phyloP scores from a whole-genome alignment of 164 flowering plant genomes.

The Brasenia schreberi region DNA sequence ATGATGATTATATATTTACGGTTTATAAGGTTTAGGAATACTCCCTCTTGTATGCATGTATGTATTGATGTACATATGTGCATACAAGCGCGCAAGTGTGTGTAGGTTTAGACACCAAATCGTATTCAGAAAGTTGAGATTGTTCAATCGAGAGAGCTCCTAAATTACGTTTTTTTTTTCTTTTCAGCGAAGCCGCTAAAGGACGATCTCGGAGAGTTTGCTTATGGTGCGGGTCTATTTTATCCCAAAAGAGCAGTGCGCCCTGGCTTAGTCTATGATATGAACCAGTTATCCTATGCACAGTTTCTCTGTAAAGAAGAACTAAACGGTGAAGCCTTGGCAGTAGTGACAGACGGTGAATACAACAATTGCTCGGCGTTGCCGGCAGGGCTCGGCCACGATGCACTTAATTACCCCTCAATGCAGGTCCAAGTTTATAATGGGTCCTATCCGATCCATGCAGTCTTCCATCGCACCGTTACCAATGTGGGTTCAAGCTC shows the following conservation, averaged over 20 bases:
- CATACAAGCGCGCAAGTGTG: too few relatives aligned
- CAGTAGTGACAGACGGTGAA: constrained; percentile 19
- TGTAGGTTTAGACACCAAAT: too few relatives aligned
- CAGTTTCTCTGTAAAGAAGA: constrained; percentile 52
- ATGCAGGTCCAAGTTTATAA: constrained; percentile 27
- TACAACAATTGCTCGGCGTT: constrained; percentile 20
- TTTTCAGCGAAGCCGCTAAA: neutral
- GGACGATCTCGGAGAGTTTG: neutral
- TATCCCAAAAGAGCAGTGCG: constrained; percentile 34
- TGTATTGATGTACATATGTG: too few relatives aligned
- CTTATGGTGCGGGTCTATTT: constrained; percentile 11
- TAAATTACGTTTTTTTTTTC: neutral
- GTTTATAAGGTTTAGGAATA: too few relatives aligned
- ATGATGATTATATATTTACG: too few relatives aligned
- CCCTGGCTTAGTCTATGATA: constrained; percentile 57
- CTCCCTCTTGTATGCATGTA: too few relatives aligned
- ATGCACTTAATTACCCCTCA: constrained; percentile 74
- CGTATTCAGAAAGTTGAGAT: too few relatives aligned
- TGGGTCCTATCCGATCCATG: constrained; percentile 10
- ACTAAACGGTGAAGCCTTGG: constrained; percentile 29
- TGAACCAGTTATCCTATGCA: constrained; percentile 23
- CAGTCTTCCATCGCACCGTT: constrained; percentile 35
- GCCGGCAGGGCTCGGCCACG: constrained; percentile 26
- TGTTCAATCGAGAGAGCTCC: too few relatives aligned
- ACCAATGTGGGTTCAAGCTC: constrained; percentile 34